Evolutionary conservation across 306 rosid genomes (phyloP), one percentile per base, ranked within the genome.

Genomic region (Clitoria ternatea): DNA sequence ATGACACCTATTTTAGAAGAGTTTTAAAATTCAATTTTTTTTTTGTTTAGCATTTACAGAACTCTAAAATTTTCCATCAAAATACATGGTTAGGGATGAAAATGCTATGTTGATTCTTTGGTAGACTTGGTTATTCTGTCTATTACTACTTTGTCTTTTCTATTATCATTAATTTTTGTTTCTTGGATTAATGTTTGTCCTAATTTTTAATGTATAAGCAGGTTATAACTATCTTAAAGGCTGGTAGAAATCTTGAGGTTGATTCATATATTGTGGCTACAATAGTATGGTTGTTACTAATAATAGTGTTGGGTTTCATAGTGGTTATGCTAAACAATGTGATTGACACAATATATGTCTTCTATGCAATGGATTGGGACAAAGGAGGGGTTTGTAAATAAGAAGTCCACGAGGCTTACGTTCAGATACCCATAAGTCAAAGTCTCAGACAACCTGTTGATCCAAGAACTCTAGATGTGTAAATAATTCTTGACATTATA

Each of bases 351-450:
- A 82, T 90, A 7, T 94, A 94, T 11, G 85, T 94, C 33, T 90
- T 97, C 79, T 94, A 89, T 40, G 98, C 98, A 3, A 80, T 94
- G 45, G 97, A 94, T 62, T 77, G 86, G 64, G 98, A 94, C 78
- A 86, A 85, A 78, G 98, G 96, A 53, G 98, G 89, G 65, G 98
- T 94, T 36, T 87, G 87, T 72, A 93, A 90, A 71, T 96, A 87
- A 69, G 96, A 93, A 0, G 98, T 93, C 35, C 98, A 93, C 30
- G 97, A 85, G 83, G 96, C 90, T 66, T 93, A 90, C 19, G 89
- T 85, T 80, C 81, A 85, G 62, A 85, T 93, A 33, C 98, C 98
- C 17, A 84, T 90, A 45, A 93, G 88, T 74, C 85, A 97, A 83
- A 90, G 88, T 84, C 92, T 88, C 43, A 84, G 94, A 87, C 87